Evolutionary conservation across 2,329 filamentous ascomycete species (phyloP), one percentile per base, ranked within the genome.

Genomic region (Clarireedia sp.): DNA sequence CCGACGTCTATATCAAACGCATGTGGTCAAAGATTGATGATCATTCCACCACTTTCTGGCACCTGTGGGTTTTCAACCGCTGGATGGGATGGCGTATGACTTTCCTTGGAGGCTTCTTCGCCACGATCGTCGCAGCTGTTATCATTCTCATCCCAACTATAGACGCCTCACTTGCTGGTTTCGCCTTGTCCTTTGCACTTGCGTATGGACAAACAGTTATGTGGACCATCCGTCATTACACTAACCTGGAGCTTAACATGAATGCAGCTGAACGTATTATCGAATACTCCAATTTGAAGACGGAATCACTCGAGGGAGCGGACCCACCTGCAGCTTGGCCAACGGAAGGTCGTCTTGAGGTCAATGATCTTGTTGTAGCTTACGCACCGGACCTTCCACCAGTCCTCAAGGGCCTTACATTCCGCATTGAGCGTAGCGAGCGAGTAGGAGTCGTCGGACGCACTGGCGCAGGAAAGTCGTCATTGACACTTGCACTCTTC

Each of bases 391-490:
- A 89, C 60, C 73, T 91, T 0, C 82, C 85, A 0, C 80, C 86
- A 0, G 85, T 90, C 0, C 73, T 91, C 2, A 87, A 81, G 67
- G 83, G 83, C 0, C 73, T 91, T 17, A 82, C 75, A 1, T 90
- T 92, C 69, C 73, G 71, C 14, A 78, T 90, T 12, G 75, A 82
- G 41, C 76, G 79, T 54, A 86, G 85, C 60, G 81, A 90, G 70
- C 76, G 87, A 14, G 73, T 91, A 16, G 87, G 87, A n/a, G 83
- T 90, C 3, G 83, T 91, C 4, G 88, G 88, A 10, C 81, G 88
- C 16, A 91, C 88, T 0, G 87, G 87, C 3, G 87, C 87, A 0
- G 87, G 87, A 55, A 91, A 91, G 70, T 89, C 85, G 0, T 87
- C 85, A 0, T 71, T 91, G 21, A 89, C 87, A 0, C 74, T 90